phyloP scores from a whole-genome alignment of 2,329 filamentous ascomycete genomes.

The Bipolaris zeicola region DNA sequence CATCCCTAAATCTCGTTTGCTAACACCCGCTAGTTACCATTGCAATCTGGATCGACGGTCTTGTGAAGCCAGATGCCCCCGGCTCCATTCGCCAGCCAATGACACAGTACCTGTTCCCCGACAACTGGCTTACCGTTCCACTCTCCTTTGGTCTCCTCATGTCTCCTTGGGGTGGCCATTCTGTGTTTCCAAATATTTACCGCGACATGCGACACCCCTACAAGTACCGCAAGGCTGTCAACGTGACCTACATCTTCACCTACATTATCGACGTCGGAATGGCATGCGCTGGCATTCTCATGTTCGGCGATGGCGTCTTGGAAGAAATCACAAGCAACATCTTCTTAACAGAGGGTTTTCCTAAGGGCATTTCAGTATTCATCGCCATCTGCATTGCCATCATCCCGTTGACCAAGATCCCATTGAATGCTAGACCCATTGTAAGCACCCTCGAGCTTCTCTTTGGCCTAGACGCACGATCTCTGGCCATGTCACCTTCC shows the following conservation, averaged over 20 bases:
- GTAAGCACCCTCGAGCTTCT: conserved; percentile 83
- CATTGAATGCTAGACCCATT: conserved; percentile 85
- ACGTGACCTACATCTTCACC: conserved; percentile 83
- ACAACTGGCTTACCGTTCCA: conserved; percentile 84
- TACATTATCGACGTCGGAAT: conserved; percentile 81
- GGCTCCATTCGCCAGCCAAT: conserved; percentile 85
- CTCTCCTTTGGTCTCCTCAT: conserved; percentile 90
- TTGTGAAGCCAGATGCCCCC: conserved; percentile 77
- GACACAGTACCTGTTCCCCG: conserved; percentile 78
- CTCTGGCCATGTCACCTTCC: conserved; percentile 56
- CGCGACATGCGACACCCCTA: conserved; percentile 80
- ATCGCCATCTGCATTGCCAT: conserved; percentile 88
- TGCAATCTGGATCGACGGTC: conserved; percentile 83
- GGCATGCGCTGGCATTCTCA: conserved; percentile 82
- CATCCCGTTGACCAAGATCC: conserved; percentile 95
- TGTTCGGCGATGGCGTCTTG: conserved; percentile 89
- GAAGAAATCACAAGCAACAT: conserved; percentile 94
- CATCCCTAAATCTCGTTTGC: conserved; percentile 3
- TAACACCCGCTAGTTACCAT: conserved; percentile 68
- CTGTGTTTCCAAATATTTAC: conserved; percentile 84
- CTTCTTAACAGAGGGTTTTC: conserved; percentile 74
- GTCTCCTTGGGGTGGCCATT: conserved; percentile 75
- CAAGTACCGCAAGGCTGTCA: conserved; percentile 76
- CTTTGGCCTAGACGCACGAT: conserved; percentile 69
- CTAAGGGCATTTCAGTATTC: conserved; percentile 72